These are phyloP conservation scores for Aphanocladium album DNA, from an alignment of 2,329 filamentous ascomycete genomes.

Conservation along the genomic window DNA sequence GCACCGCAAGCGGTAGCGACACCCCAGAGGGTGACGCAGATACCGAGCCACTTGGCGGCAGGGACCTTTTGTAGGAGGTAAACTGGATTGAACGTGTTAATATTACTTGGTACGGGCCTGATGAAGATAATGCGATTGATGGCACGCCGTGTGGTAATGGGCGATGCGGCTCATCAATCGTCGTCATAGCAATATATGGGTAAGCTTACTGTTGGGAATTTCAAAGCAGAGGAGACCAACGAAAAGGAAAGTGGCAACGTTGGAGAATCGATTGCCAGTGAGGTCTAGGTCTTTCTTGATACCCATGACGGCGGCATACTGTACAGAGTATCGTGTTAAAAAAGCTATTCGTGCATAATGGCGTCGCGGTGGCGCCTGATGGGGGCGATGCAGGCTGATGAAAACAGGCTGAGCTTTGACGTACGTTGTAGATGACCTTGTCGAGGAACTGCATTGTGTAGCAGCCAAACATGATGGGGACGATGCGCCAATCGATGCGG, in stretches of 20 bases:
- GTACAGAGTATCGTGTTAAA: neutral
- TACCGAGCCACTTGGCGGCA: slow-evolving; percentile 48
- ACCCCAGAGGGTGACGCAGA: slow-evolving; percentile 48
- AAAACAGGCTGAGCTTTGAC: neutral
- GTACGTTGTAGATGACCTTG: slow-evolving; percentile 14
- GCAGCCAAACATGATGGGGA: slow-evolving; percentile 18
- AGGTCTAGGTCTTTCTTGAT: slow-evolving; percentile 46
- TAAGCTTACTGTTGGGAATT: slow-evolving; percentile 44
- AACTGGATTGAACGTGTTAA: slow-evolving; percentile 22
- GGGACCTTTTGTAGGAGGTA: slow-evolving; percentile 52
- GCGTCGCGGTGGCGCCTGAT: neutral
- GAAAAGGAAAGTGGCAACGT: slow-evolving; percentile 51
- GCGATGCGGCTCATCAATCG: neutral
- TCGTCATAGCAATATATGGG: neutral
- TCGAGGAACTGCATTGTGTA: slow-evolving; percentile 15
- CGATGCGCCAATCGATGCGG: slow-evolving; percentile 18
- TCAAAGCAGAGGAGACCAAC: slow-evolving; percentile 49
- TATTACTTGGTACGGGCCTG: neutral
- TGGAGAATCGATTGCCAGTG: slow-evolving; percentile 50
- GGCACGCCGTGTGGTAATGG: neutral
- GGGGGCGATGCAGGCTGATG: neutral
- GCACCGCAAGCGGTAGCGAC: slow-evolving; percentile 13
- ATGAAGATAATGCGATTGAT: neutral
- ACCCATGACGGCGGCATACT: slow-evolving; percentile 58
- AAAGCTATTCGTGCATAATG: neutral